These are phyloP conservation scores for Fragaria iinumae DNA, from an alignment of 306 rosid genomes.

Conservation along the genomic window DNA sequence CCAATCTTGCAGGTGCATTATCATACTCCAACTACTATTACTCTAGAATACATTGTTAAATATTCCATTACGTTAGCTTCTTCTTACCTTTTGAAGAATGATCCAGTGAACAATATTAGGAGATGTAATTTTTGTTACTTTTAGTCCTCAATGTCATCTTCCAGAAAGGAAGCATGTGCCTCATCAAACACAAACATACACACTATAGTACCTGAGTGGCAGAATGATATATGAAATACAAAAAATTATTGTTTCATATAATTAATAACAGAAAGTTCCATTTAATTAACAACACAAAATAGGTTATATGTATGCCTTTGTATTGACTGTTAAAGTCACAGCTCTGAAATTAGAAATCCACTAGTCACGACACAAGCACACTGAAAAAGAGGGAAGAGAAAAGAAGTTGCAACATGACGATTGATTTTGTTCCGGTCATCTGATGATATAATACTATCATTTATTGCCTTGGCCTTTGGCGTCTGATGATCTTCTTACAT, in stretches of 20 bases:
- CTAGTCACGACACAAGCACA: background rate
- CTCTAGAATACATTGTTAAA: background rate
- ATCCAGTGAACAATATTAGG: background rate
- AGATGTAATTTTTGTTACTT: background rate
- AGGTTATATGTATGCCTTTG: background rate
- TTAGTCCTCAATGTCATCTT: background rate
- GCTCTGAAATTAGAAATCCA: background rate
- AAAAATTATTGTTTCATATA: background rate
- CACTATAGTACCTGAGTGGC: background rate
- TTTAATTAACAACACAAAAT: too few relatives aligned
- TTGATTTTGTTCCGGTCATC: background rate
- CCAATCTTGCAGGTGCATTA: background rate
- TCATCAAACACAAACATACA: background rate
- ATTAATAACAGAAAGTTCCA: background rate
- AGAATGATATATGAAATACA: background rate
- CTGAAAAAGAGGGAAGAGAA: background rate
- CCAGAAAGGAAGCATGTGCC: conserved; percentile 1
- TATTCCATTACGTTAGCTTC: background rate
- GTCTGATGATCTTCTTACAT: conserved; percentile 21
- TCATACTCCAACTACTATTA: background rate
- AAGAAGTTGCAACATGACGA: background rate
- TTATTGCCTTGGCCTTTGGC: conserved; percentile 13
- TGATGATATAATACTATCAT: background rate
- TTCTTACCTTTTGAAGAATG: background rate
- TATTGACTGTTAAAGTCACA: background rate